A percentile compares a stretch with the other conserved stretches of the same genome.
These are phyloP conservation scores for Phytopythium delawarense DNA, from an alignment of 352 stramenopile genomes.

Conservation along the genomic window DNA sequence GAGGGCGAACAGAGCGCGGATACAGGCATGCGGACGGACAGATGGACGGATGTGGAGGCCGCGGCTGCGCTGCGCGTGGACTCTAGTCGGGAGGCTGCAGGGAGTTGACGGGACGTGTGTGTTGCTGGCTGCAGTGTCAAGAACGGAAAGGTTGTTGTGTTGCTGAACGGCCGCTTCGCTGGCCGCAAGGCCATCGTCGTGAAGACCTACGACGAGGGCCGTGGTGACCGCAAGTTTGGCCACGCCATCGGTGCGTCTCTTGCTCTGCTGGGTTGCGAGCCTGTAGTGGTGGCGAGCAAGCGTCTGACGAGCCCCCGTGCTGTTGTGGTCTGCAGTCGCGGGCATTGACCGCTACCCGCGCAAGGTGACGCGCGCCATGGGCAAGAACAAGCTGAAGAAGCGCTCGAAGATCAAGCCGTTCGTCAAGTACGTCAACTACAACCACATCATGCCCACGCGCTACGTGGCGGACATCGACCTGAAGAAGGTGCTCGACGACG, in stretches of 20 bases:
- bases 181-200: slow-evolving; percentile 99
- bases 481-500: slow-evolving; percentile 96
- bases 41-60: not conserved
- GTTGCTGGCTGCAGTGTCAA: slow-evolving; percentile 83
- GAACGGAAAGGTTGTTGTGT: slow-evolving; percentile 99
- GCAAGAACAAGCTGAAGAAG: slow-evolving; percentile 97
- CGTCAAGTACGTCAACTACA: slow-evolving; percentile 99
- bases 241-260: slow-evolving; percentile 89
- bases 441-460: slow-evolving; percentile 99
- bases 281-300: too few relatives aligned
- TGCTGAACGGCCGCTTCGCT: slow-evolving; percentile 98
- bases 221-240: slow-evolving; percentile 95
- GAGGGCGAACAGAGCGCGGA: not conserved
- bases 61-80: not conserved
- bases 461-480: slow-evolving; percentile 99
- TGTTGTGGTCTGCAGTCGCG: slow-evolving; percentile 56
- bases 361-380: slow-evolving; percentile 97
- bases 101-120: not conserved
- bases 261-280: not conserved
- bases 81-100: too few relatives aligned
- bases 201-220: slow-evolving; percentile 98
- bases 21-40: slow-evolving; percentile 1
- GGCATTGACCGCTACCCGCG: slow-evolving; percentile 95
- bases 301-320: not conserved
- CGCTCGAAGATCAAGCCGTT: slow-evolving; percentile 98